Percentiles rank a stretch among this genome's conserved stretches.
These are phyloP conservation scores for Micractinium sp. DNA, from an alignment of 139 green algal genomes.

Conservation along the genomic window DNA sequence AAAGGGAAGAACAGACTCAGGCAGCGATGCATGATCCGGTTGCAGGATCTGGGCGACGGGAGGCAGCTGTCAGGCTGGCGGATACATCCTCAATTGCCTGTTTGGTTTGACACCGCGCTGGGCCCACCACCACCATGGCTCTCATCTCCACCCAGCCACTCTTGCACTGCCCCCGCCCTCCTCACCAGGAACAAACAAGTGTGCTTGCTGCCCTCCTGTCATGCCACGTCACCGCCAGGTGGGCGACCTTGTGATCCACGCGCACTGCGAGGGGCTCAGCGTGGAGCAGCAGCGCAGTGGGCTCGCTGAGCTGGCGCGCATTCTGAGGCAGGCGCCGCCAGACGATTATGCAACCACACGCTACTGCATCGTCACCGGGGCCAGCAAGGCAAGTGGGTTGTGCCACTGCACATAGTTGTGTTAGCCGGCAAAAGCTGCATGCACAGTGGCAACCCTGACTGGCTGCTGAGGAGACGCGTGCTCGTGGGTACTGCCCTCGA, in stretches of 20 bases:
- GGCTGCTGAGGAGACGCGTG: no score
- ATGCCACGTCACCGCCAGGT: neutral
- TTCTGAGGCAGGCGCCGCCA: neutral
- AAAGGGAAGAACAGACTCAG: no score
- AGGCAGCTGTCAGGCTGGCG: neutral
- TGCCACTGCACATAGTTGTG: no score
- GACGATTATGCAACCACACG: neutral
- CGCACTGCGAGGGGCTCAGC: neutral
- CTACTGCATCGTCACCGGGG: neutral
- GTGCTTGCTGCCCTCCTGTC: no score
- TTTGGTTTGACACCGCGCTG: no score
- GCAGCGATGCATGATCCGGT: no score
- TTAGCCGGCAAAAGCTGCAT: no score
- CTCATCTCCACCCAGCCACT: neutral
- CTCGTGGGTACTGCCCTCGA: no score
- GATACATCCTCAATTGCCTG: neutral
- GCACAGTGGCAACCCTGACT: no score
- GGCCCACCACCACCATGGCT: neutral
- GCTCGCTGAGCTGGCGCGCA: neutral
- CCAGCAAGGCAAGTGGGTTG: neutral
- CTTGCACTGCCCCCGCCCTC: neutral
- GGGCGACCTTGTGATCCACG: neutral
- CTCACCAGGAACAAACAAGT: no score
- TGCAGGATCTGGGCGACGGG: no score
- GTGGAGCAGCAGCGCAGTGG: neutral